A percentile compares a stretch with the other conserved stretches of the same genome.
These are phyloP conservation scores for Penicillium sp. DNA, from an alignment of 2,329 filamentous ascomycete species.

Conservation along the genomic window DNA sequence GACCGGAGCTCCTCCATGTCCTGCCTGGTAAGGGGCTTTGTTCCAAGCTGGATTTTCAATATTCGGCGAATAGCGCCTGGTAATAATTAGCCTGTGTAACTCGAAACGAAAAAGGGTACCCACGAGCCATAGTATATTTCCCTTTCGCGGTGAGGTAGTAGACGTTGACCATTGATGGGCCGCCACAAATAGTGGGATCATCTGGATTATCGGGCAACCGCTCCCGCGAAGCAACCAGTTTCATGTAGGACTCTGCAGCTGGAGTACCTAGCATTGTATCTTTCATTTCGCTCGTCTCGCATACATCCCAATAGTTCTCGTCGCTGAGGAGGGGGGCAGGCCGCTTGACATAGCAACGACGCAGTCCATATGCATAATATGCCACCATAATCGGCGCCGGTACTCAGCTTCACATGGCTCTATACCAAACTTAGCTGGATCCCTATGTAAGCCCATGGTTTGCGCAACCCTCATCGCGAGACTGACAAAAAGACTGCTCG, in stretches of 20 bases:
- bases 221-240: slow-evolving; percentile 32
- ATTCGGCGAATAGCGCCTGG: slow-evolving; percentile 44
- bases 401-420: slow-evolving; percentile 46
- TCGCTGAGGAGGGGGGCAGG: slow-evolving; percentile 48
- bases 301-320: slow-evolving; percentile 50
- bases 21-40: slow-evolving; percentile 41
- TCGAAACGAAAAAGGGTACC: slow-evolving; percentile 16
- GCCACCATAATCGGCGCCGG: slow-evolving; percentile 49
- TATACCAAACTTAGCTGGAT: slow-evolving; percentile 49
- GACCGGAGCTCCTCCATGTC: slow-evolving; percentile 47
- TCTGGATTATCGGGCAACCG: slow-evolving; percentile 42
- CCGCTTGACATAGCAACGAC: slow-evolving; percentile 51
- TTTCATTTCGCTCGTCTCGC: slow-evolving; percentile 47
- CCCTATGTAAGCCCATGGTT: slow-evolving; percentile 50
- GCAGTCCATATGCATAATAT: slow-evolving; percentile 50
- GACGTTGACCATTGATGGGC: slow-evolving; percentile 43
- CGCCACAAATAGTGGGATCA: slow-evolving; percentile 41
- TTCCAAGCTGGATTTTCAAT: slow-evolving; percentile 46
- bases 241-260: slow-evolving; percentile 39
- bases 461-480: slow-evolving; percentile 49
- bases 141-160: slow-evolving; percentile 45
- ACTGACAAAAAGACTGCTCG: slow-evolving; percentile 49
- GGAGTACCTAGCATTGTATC: slow-evolving; percentile 43
- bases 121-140: slow-evolving; percentile 47
- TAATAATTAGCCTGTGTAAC: slow-evolving; percentile 1